phyloP scores from a whole-genome alignment of 2,329 filamentous ascomycete species.

The Diaporthe citrichinensis region DNA sequence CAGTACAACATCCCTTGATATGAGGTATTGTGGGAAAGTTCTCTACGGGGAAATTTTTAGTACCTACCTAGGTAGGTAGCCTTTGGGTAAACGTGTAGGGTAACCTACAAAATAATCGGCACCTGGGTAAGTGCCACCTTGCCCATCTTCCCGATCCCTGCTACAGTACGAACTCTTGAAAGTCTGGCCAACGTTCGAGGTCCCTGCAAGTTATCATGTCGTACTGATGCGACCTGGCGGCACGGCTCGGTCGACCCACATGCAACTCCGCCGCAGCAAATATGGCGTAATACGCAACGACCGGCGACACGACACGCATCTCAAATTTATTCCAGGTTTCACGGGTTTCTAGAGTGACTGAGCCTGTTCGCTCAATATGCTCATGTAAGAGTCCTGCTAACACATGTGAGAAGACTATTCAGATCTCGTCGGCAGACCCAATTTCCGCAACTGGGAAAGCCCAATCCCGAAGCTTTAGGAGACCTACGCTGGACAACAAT shows the following conservation, averaged over 20 bases:
- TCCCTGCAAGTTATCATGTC: neutral
- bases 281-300: neutral
- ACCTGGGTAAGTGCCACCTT: neutral
- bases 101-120: neutral
- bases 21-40: neutral
- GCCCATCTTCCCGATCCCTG: neutral
- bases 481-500: neutral
- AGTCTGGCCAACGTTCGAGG: neutral
- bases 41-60: neutral
- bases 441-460: neutral
- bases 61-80: no score
- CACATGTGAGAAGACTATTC: neutral
- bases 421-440: neutral
- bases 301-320: neutral
- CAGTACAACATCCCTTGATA: neutral
- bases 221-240: neutral
- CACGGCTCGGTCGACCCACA: neutral
- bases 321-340: neutral
- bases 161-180: neutral
- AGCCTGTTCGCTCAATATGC: neutral
- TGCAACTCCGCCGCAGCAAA: neutral
- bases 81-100: neutral
- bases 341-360: neutral
- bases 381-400: neutral
- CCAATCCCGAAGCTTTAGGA: no score